These are phyloP conservation scores for Sphagnum contortum DNA, from an alignment of 225 moss, liverwort and hornwort species.

Conservation along the genomic window DNA sequence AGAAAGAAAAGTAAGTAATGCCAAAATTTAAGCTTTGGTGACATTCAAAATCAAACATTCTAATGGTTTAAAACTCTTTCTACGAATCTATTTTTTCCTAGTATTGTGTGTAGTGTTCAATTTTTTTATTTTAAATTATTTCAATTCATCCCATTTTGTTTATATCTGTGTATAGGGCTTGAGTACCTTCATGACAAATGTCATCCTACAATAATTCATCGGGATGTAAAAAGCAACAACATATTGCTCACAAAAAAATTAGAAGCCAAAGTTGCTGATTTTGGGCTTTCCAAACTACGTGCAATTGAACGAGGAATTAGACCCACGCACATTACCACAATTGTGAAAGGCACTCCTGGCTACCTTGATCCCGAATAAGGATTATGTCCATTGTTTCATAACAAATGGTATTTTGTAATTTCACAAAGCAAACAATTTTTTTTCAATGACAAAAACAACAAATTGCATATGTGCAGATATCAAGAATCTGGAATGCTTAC, in stretches of 20 bases:
- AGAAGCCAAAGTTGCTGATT: conserved; percentile 50
- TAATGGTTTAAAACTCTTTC: background rate
- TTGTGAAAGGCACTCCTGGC: conserved; percentile 37
- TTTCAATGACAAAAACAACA: background rate
- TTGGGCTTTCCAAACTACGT: conserved; percentile 45
- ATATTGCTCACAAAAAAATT: conserved; percentile 41
- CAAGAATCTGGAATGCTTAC: conserved; percentile 24
- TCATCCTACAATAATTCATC: conserved; percentile 37
- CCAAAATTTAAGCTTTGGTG: background rate
- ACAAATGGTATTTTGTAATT: background rate
- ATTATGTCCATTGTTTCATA: no score
- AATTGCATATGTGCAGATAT: conserved; percentile 21
- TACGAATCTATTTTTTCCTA: background rate
- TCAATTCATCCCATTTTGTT: background rate
- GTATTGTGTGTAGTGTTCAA: background rate
- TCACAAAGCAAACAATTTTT: background rate
- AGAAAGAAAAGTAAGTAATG: background rate
- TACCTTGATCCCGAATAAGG: conserved; percentile 49
- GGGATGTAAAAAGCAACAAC: conserved; percentile 49
- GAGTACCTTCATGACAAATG: conserved; percentile 52
- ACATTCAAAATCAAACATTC: background rate
- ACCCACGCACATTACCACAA: conserved; percentile 21
- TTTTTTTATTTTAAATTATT: no score
- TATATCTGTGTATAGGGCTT: conserved; percentile 27
- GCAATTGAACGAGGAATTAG: conserved; percentile 5